Evolutionary conservation across 2,329 filamentous ascomycete species (phyloP).

Genomic region (Exophiala viscosa): DNA sequence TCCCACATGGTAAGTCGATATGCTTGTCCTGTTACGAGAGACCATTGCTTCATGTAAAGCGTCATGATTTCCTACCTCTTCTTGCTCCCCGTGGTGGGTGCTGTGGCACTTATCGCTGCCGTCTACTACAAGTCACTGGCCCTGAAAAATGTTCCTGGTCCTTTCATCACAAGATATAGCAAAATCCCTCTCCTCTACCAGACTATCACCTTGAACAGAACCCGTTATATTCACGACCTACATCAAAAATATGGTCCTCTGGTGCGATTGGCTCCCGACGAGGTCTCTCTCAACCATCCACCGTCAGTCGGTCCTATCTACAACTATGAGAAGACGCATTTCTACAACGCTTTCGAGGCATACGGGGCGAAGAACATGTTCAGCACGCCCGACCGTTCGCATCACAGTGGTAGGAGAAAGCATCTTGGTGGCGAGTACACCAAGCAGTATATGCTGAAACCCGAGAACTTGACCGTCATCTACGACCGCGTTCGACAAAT

Average conservation of each 20-base stretch:
- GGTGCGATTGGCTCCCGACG: constrained; percentile 70
- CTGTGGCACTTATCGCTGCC: constrained; percentile 5
- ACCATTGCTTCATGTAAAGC: neutral
- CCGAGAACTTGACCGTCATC: constrained; percentile 10
- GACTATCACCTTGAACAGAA: constrained; percentile 11
- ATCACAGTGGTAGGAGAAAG: constrained; percentile 9
- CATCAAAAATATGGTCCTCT: constrained; percentile 72
- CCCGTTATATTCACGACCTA: constrained; percentile 39
- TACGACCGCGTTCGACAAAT: constrained; percentile 10
- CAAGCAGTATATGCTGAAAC: constrained; percentile 5
- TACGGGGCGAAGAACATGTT: constrained; percentile 36
- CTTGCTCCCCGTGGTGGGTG: constrained; percentile 7
- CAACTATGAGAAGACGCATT: constrained; percentile 35
- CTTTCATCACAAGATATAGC: constrained; percentile 12
- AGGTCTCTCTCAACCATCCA: constrained; percentile 53
- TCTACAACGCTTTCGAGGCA: constrained; percentile 30
- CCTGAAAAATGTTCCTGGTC: constrained; percentile 13
- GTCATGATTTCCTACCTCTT: constrained; percentile 9
- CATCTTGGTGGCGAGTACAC: constrained; percentile 10
- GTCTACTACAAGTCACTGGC: constrained; percentile 10
- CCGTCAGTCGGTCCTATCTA: constrained; percentile 35
- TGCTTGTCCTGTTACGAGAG: constrained; percentile 1
- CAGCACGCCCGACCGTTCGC: constrained; percentile 26
- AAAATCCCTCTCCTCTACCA: constrained; percentile 13
- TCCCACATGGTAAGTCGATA: neutral